Evolutionary conservation across 2,329 filamentous ascomycete species (phyloP), one percentile per base, ranked within the genome.

Genomic region (Ambrosiella cleistominuta): DNA sequence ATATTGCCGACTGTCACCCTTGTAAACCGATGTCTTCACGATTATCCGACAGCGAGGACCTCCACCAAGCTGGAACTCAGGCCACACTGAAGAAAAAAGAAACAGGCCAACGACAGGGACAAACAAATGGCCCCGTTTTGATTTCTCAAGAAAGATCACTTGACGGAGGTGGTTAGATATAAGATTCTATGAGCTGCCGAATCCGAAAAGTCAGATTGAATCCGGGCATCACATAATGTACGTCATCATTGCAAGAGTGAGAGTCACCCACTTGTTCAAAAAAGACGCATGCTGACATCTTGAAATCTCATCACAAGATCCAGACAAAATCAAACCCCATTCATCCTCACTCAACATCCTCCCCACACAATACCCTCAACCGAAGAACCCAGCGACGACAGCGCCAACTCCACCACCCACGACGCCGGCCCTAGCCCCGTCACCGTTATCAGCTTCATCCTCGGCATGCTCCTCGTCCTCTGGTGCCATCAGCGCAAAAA

Each of bases 361-460:
- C 6, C n/a, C 11, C 6, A 11, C 37, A 56, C 12, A 36, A 59
- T 59, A 53, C 39, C 57, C 1, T 9, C 45, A 4, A 56, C 53
- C 50, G 27, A 38, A 15, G 36, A 51, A 36, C 35, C 44, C n/a
- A 17, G 19, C 3, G n/a, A 13, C n/a, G 38, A 40, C n/a, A 15
- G 60, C 38, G 60, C 60, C 12, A 61, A 58, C 38, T 57, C 57
- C 38, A 58, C 58, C 7, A 60, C 54, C 27, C 58, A 61, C 50
- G 57, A 56, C 8, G 53, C 58, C 19, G 61, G 57, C 35, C 57
- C 56, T 42, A 58, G 55, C 37, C 50, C 58, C 7, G 35, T 52
- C 15, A 44, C 60, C 56, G 44, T 49, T n/a, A 40, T 60, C 7
- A 44, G 57, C n/a, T 60, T 63, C 39, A 6, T 58, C 19, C 7